phyloP scores from a whole-genome alignment of 1,284 basidiomycete species.

The Sanghuangporus baumii region DNA sequence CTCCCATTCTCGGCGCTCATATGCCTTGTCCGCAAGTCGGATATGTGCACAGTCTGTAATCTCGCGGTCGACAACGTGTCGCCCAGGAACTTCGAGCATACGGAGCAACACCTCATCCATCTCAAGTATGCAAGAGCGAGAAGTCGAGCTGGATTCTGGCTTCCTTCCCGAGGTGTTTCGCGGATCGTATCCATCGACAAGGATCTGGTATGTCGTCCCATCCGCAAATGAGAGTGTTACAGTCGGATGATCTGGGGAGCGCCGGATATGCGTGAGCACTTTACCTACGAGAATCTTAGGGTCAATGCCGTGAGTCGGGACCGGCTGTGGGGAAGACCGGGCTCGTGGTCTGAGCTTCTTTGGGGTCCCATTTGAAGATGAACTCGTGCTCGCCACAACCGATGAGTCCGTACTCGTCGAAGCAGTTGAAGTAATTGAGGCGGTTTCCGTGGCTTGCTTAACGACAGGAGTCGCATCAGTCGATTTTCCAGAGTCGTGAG shows the following conservation, averaged over 20 bases:
- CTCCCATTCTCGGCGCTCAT: constrained; percentile 32
- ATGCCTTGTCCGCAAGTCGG: constrained; percentile 53
- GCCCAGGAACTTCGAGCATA: constrained; percentile 34
- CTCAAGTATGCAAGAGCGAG: constrained; percentile 34
- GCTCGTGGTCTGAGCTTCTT: constrained; percentile 16
- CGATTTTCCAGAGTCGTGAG: not conserved
- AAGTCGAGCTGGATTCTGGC: not conserved
- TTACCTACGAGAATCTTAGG: constrained; percentile 48
- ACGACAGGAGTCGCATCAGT: not conserved
- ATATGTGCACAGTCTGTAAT: constrained; percentile 49
- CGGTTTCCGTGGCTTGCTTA: not conserved
- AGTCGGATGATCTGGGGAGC: constrained; percentile 48
- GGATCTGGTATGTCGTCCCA: constrained; percentile 47
- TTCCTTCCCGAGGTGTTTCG: constrained; percentile 23
- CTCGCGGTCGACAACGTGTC: constrained; percentile 34
- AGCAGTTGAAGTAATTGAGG: constrained; percentile 7
- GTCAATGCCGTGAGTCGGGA: constrained; percentile 38
- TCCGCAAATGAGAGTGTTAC: constrained; percentile 54
- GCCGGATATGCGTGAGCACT: constrained; percentile 40
- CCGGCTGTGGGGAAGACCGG: constrained; percentile 31
- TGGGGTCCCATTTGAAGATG: constrained; percentile 27
- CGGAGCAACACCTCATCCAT: constrained; percentile 41
- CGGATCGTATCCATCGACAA: constrained; percentile 58
- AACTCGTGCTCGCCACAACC: constrained; percentile 8
- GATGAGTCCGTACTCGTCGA: constrained; percentile 20